phyloP scores from a whole-genome alignment of 305 asterid genomes.

The Fraxinus platypoda region DNA sequence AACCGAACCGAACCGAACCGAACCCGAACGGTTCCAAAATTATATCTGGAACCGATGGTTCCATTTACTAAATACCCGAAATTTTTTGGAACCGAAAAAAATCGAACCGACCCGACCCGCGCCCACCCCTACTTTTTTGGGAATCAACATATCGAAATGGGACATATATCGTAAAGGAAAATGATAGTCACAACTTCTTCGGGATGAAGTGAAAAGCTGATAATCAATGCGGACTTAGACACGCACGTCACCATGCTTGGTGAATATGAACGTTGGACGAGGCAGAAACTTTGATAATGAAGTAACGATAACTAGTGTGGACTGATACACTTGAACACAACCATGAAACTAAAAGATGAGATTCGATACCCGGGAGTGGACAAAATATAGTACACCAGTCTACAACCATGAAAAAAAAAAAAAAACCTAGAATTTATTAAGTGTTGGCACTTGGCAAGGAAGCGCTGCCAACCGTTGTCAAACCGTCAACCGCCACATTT shows the following conservation, averaged over 20 bases:
- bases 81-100: too few relatives aligned
- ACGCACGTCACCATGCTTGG: background rate
- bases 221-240: background rate
- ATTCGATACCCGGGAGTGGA: background rate
- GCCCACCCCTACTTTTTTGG: too few relatives aligned
- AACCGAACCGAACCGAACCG: too few relatives aligned
- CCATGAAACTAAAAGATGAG: too few relatives aligned
- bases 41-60: too few relatives aligned
- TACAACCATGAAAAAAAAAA: background rate
- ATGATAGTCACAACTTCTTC: background rate
- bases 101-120: too few relatives aligned
- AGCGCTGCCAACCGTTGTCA: constrained; percentile 16
- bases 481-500: constrained; percentile 19
- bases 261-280: background rate
- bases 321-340: background rate
- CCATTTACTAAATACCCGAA: too few relatives aligned
- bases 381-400: too few relatives aligned
- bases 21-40: too few relatives aligned
- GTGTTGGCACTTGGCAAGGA: background rate
- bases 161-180: too few relatives aligned
- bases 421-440: too few relatives aligned
- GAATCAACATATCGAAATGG: too few relatives aligned
- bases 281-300: background rate
- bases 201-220: background rate
- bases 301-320: background rate